Base-by-base conservation (phyloP, 1,139 yeast genomes). In the Yamadazyma diddensiae region DNA sequence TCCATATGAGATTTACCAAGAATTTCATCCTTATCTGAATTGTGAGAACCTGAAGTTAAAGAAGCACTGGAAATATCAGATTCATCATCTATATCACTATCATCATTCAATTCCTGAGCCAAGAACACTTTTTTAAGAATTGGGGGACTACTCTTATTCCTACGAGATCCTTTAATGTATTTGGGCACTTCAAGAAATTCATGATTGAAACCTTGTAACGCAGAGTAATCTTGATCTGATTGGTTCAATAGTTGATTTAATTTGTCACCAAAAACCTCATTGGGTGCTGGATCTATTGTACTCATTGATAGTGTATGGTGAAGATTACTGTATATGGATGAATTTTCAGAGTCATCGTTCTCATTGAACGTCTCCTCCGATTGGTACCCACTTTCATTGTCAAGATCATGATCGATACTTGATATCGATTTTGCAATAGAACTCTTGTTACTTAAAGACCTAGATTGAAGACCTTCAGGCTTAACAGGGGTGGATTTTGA, bases 31-130 rank as follows among this genome's bases (percentile, higher is more conserved):
- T 26, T 16, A n/a, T 35, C 33, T 6, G 30, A n/a, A 8, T 22
- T 24, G 12, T 23, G 15, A 9, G 12, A 14, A 25, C 2, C 21
- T 9, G 30, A 16, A 8, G 8, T 22, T 11, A 7, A n/a, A 13
- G 25, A 22, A 22, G 25, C 15, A 13, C 13, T 22, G 12, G 21
- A n/a, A 13, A 14, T 20, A 14, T 30, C 35, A n/a, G 12, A 20
- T 6, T 21, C 30, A 6, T 26, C 31, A 1, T 29, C 31, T 22
- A 33, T 37, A 6, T 30, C 28, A 9, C 28, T 13, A 11, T 40
- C 42, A 15, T 39, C 52, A 36, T 67, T 64, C 38, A 88, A 60
- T 55, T 87, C 94, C 55, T 88, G 97, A 1, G 95, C 94, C 26
- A 87, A 59, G 45, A 88, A 86, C 30, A 87, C 53, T 37, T 82